Conservation (phyloP, 2,329 filamentous ascomycete genomes). For the Fusarium gaditjirri region DNA sequence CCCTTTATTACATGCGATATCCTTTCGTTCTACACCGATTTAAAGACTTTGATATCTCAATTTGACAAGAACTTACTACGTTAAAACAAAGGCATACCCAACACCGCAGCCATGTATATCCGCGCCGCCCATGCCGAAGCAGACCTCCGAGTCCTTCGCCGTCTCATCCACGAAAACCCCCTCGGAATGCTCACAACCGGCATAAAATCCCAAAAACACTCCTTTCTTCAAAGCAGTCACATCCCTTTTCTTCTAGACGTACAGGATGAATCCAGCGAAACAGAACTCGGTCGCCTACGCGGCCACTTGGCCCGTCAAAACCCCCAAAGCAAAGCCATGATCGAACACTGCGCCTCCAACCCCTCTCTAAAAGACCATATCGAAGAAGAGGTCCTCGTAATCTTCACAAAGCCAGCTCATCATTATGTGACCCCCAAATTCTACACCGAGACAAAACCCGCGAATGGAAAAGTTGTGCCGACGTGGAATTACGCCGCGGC, state of each 20-base stretch:
- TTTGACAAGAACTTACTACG: accelerated
- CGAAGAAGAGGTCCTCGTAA: constrained; percentile 68
- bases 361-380: constrained; percentile 39
- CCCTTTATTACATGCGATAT: constrained; percentile 11
- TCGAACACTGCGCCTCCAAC: constrained; percentile 53
- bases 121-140: constrained; percentile 59
- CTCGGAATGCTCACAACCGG: constrained; percentile 72
- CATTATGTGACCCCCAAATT: constrained; percentile 77
- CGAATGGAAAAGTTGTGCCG: constrained; percentile 72
- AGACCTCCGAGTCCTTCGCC: constrained; percentile 59
- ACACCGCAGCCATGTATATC: constrained; percentile 19
- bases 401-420: constrained; percentile 68
- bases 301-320: constrained; percentile 72
- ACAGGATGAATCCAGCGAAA: constrained; percentile 51
- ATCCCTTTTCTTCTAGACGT: constrained; percentile 70
- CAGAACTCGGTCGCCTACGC: constrained; percentile 57
- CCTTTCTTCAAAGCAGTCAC: constrained; percentile 67
- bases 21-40: background rate
- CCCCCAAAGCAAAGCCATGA: constrained; percentile 70
- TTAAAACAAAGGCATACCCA: accelerated
- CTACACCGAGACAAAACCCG: constrained; percentile 72
- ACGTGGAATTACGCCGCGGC: constrained; percentile 78
- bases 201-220: constrained; percentile 59
- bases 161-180: constrained; percentile 68
- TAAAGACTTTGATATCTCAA: accelerated